phyloP scores from a whole-genome alignment of 441 rosid genomes.

The Gossypium lobatum region DNA sequence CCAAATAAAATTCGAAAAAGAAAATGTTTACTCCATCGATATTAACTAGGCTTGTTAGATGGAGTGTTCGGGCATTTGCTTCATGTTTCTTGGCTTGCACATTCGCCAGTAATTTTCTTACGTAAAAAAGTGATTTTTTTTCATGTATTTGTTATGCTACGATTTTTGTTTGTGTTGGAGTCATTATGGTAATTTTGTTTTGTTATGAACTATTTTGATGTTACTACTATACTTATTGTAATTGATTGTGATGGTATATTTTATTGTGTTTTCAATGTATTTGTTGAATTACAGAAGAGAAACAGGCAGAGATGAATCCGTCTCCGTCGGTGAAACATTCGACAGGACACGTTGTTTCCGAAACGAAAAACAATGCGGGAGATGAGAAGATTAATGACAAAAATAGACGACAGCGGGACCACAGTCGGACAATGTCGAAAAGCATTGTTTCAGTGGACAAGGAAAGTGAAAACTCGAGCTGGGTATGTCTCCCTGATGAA shows the following conservation, averaged over 20 bases:
- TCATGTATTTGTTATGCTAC: too few relatives aligned
- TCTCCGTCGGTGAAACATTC: slow-evolving; percentile 12
- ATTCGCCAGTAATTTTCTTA: slow-evolving; percentile 22
- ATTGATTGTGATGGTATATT: too few relatives aligned
- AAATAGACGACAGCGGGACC: neutral
- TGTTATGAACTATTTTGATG: too few relatives aligned
- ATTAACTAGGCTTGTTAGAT: slow-evolving; percentile 42
- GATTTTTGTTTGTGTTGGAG: too few relatives aligned
- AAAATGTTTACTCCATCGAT: slow-evolving; percentile 41
- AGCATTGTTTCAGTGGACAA: slow-evolving; percentile 22
- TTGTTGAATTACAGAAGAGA: slow-evolving; percentile 29
- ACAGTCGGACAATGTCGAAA: slow-evolving; percentile 23
- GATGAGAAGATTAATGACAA: slow-evolving; percentile 9
- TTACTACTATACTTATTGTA: too few relatives aligned
- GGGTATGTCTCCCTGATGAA: slow-evolving; percentile 41
- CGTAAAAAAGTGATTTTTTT: slow-evolving; percentile 13
- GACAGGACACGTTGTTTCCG: slow-evolving; percentile 20
- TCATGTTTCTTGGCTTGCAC: slow-evolving; percentile 56
- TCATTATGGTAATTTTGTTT: too few relatives aligned
- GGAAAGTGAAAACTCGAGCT: slow-evolving; percentile 27
- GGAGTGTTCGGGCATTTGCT: slow-evolving; percentile 54
- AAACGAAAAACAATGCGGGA: slow-evolving; percentile 17
- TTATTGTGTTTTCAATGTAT: neutral
- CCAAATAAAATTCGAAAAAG: neutral
- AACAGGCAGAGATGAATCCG: slow-evolving; percentile 17